Evolutionary conservation across 106 monocot species (phyloP), one percentile per base, ranked within the genome.

Genomic region (Amphibolis antarctica): DNA sequence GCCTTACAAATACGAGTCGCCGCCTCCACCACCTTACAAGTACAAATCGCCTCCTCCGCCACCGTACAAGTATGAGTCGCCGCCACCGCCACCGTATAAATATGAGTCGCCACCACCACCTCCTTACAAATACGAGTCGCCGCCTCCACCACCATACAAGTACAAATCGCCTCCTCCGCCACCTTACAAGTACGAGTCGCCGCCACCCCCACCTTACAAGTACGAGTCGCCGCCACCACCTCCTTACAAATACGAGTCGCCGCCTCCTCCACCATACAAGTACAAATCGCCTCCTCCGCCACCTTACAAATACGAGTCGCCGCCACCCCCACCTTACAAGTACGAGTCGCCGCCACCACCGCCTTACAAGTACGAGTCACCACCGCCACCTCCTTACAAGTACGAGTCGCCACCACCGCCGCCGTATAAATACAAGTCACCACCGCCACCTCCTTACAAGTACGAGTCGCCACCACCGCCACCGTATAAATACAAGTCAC

Each of bases 271-370:
- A 28, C 63, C 63, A 4, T 63, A 63, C 46, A 17, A 45, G 19
- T 63, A 63, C 63, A 44, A 63, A 22, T 63, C 63, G 7, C 63
- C 63, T 2, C 63, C 63, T 17, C 63, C 63, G 1, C 71, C 7
- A 7, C 36, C 36, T 36, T 36, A 36, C 36, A 36, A 36, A 7
- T 36, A 36, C 7, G 36, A 36, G 36, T 36, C 36, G 7, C 36
- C 36, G 36, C 36, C 65, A 0, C 67, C 68, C 0, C 75, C 75
- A 3, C 75, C 67, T 0, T 75, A 75, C 36, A 23, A 68, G 7
- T 75, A 75, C 30, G 62, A 62, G 46, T 68, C 75, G 17, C 75
- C 68, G 1, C 68, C 75, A 1, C 75, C 0, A 10, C 68, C 67
- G 3, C 36, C 36, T 36, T 36, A 36, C 36, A 36, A 36, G 36